Percentiles rank a stretch among this genome's conserved stretches.
phyloP scores from a whole-genome alignment of 2,329 filamentous ascomycete genomes.

The Beauveria pseudobassiana region DNA sequence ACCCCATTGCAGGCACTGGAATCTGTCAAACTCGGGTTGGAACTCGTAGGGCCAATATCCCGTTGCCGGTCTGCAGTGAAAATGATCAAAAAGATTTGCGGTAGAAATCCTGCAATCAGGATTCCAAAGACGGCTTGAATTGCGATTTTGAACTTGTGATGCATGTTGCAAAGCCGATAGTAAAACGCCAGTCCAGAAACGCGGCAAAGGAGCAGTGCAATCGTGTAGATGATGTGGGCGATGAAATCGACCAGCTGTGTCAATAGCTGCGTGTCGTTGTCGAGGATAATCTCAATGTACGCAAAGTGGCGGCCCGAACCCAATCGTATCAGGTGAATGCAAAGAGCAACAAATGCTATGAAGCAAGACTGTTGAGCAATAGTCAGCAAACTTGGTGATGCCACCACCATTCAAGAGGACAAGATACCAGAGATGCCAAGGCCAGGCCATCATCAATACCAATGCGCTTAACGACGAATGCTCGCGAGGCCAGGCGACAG shows the following conservation, averaged over 20 bases:
- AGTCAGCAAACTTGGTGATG: slow-evolving; percentile 6
- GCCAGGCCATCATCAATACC: slow-evolving; percentile 33
- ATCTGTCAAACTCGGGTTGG: slow-evolving; percentile 32
- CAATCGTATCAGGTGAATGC: slow-evolving; percentile 35
- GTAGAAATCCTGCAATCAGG: slow-evolving; percentile 35
- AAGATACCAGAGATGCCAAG: slow-evolving; percentile 25
- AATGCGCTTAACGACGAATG: slow-evolving; percentile 28
- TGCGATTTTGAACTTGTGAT: slow-evolving; percentile 26
- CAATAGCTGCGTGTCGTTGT: slow-evolving; percentile 29
- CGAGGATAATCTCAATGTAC: slow-evolving; percentile 40
- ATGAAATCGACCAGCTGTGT: slow-evolving; percentile 42
- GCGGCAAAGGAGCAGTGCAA: slow-evolving; percentile 40
- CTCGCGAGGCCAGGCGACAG: slow-evolving; percentile 26
- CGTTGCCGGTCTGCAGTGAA: slow-evolving; percentile 44
- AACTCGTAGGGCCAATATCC: slow-evolving; percentile 44
- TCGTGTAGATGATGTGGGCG: slow-evolving; percentile 45
- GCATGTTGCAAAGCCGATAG: slow-evolving; percentile 34
- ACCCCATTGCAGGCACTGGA: slow-evolving; percentile 41
- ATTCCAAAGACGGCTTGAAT: slow-evolving; percentile 30
- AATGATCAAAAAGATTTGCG: slow-evolving; percentile 41
- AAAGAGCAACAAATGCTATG: slow-evolving; percentile 35
- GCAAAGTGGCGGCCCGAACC: slow-evolving; percentile 40
- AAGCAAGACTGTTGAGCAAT: slow-evolving; percentile 23
- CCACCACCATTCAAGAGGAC: background rate
- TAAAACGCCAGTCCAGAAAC: slow-evolving; percentile 47